Percentiles rank a stretch among this genome's conserved stretches.
Evolutionary conservation across 2,329 filamentous ascomycete species (phyloP).

Genomic region (Monascus ruber): DNA sequence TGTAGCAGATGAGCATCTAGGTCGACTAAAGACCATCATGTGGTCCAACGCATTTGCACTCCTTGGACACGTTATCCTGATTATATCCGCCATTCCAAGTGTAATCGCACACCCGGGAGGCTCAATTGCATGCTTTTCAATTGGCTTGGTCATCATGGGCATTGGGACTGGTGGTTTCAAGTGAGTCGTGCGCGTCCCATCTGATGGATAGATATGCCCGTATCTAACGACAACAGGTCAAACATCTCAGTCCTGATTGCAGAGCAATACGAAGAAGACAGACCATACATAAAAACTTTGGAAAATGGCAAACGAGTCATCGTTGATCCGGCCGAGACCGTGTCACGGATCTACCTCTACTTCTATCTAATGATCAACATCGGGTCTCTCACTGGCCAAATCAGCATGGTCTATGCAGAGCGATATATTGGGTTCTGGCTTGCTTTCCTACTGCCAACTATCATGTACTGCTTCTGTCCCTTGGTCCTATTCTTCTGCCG

Average conservation of each 20-base stretch:
- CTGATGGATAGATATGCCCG: too few species aligned
- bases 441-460: constrained; percentile 17
- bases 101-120: constrained; percentile 23
- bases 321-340: constrained; percentile 36
- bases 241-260: constrained; percentile 34
- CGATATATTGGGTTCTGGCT: constrained; percentile 33
- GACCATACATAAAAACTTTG: constrained; percentile 32
- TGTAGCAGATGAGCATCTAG: constrained; percentile 33
- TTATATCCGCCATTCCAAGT: constrained; percentile 28
- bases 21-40: constrained; percentile 29
- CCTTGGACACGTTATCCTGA: constrained; percentile 21
- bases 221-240: constrained; percentile 4
- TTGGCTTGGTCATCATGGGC: constrained; percentile 28
- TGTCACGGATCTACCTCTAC: constrained; percentile 24
- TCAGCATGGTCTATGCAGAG: constrained; percentile 28
- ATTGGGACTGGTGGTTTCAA: constrained; percentile 30
- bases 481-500: constrained; percentile 22
- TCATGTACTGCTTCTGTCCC: constrained; percentile 27
- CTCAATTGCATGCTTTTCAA: constrained; percentile 24
- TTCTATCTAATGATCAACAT: constrained; percentile 25
- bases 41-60: constrained; percentile 29
- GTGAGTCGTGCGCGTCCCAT: too few species aligned
- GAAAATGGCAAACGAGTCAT: constrained; percentile 36
- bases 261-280: constrained; percentile 31
- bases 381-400: constrained; percentile 24